These are phyloP conservation scores for Penicillium manginii DNA, from an alignment of 495 filamentous ascomycete species.

Conservation along the genomic window DNA sequence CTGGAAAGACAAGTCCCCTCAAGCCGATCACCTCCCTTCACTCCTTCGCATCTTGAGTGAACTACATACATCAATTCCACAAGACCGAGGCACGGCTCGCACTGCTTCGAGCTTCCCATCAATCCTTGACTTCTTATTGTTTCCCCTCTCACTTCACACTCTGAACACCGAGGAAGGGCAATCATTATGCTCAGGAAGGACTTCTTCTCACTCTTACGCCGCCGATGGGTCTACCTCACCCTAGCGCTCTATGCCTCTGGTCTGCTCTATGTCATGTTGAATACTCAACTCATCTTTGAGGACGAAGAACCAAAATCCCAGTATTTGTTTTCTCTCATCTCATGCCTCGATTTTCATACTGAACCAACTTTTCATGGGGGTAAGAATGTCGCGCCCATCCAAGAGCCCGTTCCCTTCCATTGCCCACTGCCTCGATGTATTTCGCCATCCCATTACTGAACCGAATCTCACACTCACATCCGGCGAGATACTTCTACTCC, in stretches of 20 bases:
- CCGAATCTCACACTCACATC: not conserved
- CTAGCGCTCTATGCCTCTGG: not conserved
- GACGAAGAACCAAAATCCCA: not conserved
- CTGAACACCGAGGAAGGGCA: no score
- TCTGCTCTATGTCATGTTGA: not conserved
- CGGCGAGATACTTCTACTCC: constrained; percentile 4
- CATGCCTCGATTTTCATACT: no score
- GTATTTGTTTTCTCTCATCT: not conserved
- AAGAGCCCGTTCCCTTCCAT: not conserved
- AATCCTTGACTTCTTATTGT: no score
- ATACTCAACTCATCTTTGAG: not conserved
- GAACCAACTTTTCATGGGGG: no score
- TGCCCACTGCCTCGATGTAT: not conserved
- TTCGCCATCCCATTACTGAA: not conserved
- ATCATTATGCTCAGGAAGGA: not conserved
- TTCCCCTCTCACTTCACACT: no score
- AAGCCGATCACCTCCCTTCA: no score
- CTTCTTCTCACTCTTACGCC: not conserved
- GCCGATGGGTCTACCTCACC: not conserved
- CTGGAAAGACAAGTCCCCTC: no score
- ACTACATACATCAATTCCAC: no score
- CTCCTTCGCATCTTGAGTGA: no score
- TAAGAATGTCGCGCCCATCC: no score
- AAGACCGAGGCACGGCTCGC: no score
- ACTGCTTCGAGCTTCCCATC: no score